Evolutionary conservation across 2,329 filamentous ascomycete genomes (phyloP).

Genomic region (Plenodomus lindquistii): DNA sequence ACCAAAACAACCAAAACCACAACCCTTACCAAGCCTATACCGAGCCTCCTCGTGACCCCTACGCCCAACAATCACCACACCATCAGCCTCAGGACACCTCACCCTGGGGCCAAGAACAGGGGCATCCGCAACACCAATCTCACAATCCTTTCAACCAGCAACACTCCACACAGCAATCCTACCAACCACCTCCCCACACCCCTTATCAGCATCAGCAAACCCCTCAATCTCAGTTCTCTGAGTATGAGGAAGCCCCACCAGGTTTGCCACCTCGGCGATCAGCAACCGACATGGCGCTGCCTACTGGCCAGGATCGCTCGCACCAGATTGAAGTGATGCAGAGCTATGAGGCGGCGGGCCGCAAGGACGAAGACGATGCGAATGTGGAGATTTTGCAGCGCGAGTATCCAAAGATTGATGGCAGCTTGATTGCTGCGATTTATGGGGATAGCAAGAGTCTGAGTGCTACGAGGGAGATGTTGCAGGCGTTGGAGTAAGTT

Average conservation of each 20-base stretch:
- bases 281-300: slow-evolving; percentile 45
- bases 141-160: slow-evolving; percentile 10
- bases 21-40: slow-evolving; percentile 29
- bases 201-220: slow-evolving; percentile 7
- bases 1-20: slow-evolving; percentile 14
- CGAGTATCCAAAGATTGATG: slow-evolving; percentile 52
- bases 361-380: slow-evolving; percentile 45
- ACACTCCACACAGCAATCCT: slow-evolving; percentile 8
- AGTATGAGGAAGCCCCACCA: slow-evolving; percentile 21
- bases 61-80: slow-evolving; percentile 10
- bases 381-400: slow-evolving; percentile 48
- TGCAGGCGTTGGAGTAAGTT: slow-evolving; percentile 42
- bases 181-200: slow-evolving; percentile 8
- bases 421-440: slow-evolving; percentile 51
- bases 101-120: slow-evolving; percentile 13
- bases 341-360: slow-evolving; percentile 40
- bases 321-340: slow-evolving; percentile 51
- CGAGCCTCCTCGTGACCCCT: slow-evolving; percentile 15
- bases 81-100: slow-evolving; percentile 6
- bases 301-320: slow-evolving; percentile 45
- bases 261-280: slow-evolving; percentile 34
- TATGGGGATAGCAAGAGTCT: slow-evolving; percentile 49
- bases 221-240: background rate
- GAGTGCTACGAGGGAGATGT: slow-evolving; percentile 50
- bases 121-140: slow-evolving; percentile 4